A percentile compares a stretch with the other conserved stretches of the same genome.
phyloP scores from a whole-genome alignment of 306 rosid species.

The Prunus mira region DNA sequence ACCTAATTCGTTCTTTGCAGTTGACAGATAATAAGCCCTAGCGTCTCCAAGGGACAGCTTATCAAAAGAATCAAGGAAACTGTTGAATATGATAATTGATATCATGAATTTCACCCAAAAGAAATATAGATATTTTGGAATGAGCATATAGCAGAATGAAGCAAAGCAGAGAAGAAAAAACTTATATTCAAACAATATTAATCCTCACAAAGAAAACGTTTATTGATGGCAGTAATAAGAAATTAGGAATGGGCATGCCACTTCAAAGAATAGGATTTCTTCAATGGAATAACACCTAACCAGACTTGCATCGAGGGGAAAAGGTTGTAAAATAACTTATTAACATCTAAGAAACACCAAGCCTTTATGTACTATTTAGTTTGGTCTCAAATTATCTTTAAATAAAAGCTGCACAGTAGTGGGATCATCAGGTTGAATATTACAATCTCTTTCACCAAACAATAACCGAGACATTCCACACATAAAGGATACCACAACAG shows the following conservation, averaged over 20 bases:
- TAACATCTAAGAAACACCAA: background rate
- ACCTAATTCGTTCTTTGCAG: slow-evolving; percentile 90
- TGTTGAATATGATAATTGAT: background rate
- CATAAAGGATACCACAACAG: slow-evolving; percentile 68
- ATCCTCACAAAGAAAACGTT: too few relatives aligned
- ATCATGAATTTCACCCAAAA: background rate
- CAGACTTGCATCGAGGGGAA: background rate
- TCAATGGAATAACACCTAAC: background rate
- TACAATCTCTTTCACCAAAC: background rate
- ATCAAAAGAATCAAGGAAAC: slow-evolving; percentile 32
- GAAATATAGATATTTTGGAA: background rate
- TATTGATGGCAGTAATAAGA: too few relatives aligned
- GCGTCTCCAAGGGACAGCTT: slow-evolving; percentile 96
- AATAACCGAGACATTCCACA: background rate
- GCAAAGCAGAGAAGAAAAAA: background rate
- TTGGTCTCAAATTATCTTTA: background rate
- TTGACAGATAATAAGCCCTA: slow-evolving; percentile 80
- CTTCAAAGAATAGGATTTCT: background rate
- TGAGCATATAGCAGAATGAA: background rate
- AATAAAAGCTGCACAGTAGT: background rate
- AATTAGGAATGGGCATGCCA: background rate
- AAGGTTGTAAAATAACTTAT: background rate
- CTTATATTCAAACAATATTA: too few relatives aligned
- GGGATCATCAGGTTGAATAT: background rate
- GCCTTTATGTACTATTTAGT: background rate